Base-by-base conservation (phyloP, 2,329 filamentous ascomycete species). In the Penicillium sp. region DNA sequence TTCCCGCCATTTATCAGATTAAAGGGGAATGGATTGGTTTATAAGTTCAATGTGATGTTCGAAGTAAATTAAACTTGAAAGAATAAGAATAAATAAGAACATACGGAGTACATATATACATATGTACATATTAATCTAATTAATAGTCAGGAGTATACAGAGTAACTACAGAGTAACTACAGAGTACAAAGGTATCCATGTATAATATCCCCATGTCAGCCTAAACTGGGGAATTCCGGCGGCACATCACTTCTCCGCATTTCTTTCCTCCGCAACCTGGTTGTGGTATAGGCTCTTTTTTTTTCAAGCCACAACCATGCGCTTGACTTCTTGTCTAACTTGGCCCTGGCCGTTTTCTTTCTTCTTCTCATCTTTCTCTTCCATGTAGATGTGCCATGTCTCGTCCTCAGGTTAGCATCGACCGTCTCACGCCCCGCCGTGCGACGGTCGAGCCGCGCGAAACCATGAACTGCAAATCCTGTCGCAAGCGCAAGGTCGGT, bases 391-490 rank as follows among this genome's bases (percentile, higher is more conserved):
- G 25, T 41, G 39, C 60, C 71, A 88, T 91, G 82, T 85, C 89
- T 63, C 84, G 90, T 68, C 88, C 89, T 29, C 88, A 90, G 78
- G 87, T 93, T 69, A 88, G 89, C 72, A 93, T 93, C 74, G 89
- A 93, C 77, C 86, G 90, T 61, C 79, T 93, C 64, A 88, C 89
- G 27, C 82, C 87, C 54, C 86, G 88, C 62, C 86, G 89, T 42
- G 80, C 86, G 75, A 86, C 83, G 75, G 88, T 85, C 68, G 89
- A 94, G 73, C 90, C 89, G 41, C 86, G 89, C 68, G 91, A 96
- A 80, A 90, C 89, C 35, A 96, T 96, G 91, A 96, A 96, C 75
- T 96, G 91, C 85, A 96, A 96, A 76, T 94, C 90, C 56, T 96
- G 91, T 80, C 86, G 91, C 66, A 96, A 96, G 77, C 84, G 91